Base-by-base conservation (phyloP, 345 rosid species). In the Populus euphratica region DNA sequence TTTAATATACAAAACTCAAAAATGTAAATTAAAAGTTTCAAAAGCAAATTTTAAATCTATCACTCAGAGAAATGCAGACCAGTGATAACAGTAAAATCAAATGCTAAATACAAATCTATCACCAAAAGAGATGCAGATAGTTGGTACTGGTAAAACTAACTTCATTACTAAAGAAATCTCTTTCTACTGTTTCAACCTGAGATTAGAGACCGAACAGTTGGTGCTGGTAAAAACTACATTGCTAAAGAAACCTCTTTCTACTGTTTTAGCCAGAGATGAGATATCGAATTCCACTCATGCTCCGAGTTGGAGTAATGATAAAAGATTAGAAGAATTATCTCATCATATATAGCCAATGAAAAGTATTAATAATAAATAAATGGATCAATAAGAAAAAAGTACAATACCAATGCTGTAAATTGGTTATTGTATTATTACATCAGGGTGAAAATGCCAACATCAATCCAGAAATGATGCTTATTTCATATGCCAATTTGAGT, bases 401-500 rank as follows among this genome's bases (percentile, higher is more conserved):
- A 56, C 5, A 56, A 56, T n/a, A n/a, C 63, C 27, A 56, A 59
- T 10, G 63, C 29, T n/a, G 14, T 59, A 20, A 52, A 52, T 18
- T 52, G 61, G n/a, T 21, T 47, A 4, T 4, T 47, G 20, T 11
- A 11, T 14, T 20, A 44, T 68, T 5, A 74, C 82, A 79, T 69
- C 11, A 79, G 63, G 13, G 41, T 20, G 29, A 79, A 62, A 79
- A 9, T 27, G 36, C 5, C 54, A 75, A 35, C 39, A 79, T 1
- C 16, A 68, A 74, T 38, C 73, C 82, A 8, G 29, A 62, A 44
- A 61, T 38, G 25, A 69, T 6, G 43, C 21, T 29, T 0, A 3
- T 66, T 52, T 68, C 71, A 67, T 21, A 52, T 14, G 23, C 76
- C n/a, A 64, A 49, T n/a, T 35, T 49, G n/a, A 84, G 41, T 77